Evolutionary conservation across 805 yeast species (phyloP).

Genomic region (Pichia sporocuriosa): DNA sequence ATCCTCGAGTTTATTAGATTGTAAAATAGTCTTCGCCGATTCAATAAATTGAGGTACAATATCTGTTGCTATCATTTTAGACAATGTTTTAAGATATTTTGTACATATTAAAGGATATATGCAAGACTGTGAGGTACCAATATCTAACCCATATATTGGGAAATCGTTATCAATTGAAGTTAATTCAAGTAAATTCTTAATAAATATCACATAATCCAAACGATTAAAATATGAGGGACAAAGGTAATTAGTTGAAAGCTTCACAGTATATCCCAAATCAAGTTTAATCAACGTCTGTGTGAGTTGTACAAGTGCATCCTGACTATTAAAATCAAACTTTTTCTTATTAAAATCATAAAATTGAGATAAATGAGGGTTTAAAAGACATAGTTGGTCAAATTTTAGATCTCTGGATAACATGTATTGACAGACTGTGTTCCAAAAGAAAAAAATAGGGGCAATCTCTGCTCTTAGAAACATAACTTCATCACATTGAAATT

Average conservation of each 20-base stretch:
- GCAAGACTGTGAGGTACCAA: slow-evolving; percentile 45
- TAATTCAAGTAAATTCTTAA: slow-evolving; percentile 11
- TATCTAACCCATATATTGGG: slow-evolving; percentile 32
- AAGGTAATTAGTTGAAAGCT: slow-evolving; percentile 16
- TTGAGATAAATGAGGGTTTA: slow-evolving; percentile 15
- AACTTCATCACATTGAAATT: too few relatives aligned
- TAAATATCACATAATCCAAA: slow-evolving; percentile 23
- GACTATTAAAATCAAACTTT: slow-evolving; percentile 19
- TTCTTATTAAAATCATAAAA: slow-evolving; percentile 10
- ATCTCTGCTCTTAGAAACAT: too few relatives aligned
- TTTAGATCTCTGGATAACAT: slow-evolving; percentile 7
- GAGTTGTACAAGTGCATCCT: slow-evolving; percentile 19
- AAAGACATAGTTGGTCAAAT: neutral
- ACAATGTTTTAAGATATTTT: slow-evolving; percentile 9
- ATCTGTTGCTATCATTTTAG: slow-evolving; percentile 35
- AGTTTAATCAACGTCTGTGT: slow-evolving; percentile 17
- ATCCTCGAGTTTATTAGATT: slow-evolving; percentile 22
- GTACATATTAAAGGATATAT: slow-evolving; percentile 40
- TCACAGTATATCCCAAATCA: slow-evolving; percentile 15
- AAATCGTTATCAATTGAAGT: neutral
- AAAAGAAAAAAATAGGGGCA: too few relatives aligned
- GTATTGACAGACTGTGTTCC: too few relatives aligned
- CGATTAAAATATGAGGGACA: slow-evolving; percentile 31
- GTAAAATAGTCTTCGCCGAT: slow-evolving; percentile 25
- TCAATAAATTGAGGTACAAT: slow-evolving; percentile 31